Evolutionary conservation across 2,329 filamentous ascomycete genomes (phyloP), one percentile per base, ranked within the genome.

Genomic region (Talaromyces sp.): DNA sequence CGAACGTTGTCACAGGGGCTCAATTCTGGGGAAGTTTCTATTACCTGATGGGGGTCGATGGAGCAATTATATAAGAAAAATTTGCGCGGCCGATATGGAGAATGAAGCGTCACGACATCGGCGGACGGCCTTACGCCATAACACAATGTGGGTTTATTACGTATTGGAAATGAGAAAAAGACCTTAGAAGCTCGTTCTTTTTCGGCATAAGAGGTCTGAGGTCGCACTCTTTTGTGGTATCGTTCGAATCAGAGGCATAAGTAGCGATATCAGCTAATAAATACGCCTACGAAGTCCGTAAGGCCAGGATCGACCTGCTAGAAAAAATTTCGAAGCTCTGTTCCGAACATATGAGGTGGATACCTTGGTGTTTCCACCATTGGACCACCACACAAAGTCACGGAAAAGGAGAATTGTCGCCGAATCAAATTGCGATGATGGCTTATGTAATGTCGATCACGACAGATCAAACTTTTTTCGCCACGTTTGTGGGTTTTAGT

Each of bases 111-210:
- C 47, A 56, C 60, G 49, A 43, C 50, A 62, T 62, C 9, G 19
- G 33, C 24, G n/a, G 22, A 52, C 49, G 50, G 22, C 9, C 60
- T 62, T 33, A 33, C 60, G 60, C 60, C 60, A 63, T 63, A 22
- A 43, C 7, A 14, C 35, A 22, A 41, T 41, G 24, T n/a, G 39
- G 31, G n/a, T 16, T 19, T 59, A 59, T 59, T 59, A 59, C 56
- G 56, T 59, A 59, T 31, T 14, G 27, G 14, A 16, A 27, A 16
- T 43, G 11, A 31, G 1, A 13, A 59, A 43, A 31, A 59, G 35
- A 31, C 56, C 37, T 43, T 37, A n/a, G 19, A 16, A 7, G n/a
- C 13, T 56, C 33, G 50, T 43, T 22, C n/a, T 37, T 59, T 59
- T 27, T 31, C 10, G 22, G 19, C 22, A 22, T 56, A 35, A 11